Evolutionary conservation across 2,329 filamentous ascomycete genomes (phyloP), one percentile per base, ranked within the genome.

Genomic region (Eutypella sp.): DNA sequence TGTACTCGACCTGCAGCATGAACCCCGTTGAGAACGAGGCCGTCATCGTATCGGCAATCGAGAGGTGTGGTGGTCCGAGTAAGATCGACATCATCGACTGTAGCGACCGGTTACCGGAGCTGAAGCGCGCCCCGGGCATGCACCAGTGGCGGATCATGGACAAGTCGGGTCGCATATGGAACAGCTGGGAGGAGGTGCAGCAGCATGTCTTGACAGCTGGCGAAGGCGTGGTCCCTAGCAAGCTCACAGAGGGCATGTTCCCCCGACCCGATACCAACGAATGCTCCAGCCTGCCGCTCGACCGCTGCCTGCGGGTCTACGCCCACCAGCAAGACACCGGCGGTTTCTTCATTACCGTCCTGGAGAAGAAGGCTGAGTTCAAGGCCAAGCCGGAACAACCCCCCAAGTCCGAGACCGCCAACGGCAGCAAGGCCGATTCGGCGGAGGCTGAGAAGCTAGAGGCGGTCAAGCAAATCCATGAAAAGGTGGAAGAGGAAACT

Each of bases 1-100:
- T 99, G 43, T 99, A 97, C 72, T 97, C 92, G 3, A 99, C 93
- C 18, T 99, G 93, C 76, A 96, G 90, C 67, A 89, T 99, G 87
- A 99, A 99, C 69, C 93, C 93, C 0, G 82, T 97, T 23, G 93
- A 99, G 73, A 96, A 99, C 61, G 93, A 99, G 69, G 85, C 93
- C 6, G 90, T 97, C 15, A 75, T 99, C 49, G 83, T 88, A 1
- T 85, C 86, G 22, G 93, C 93, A 10, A 91, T 99, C 57, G 86
- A 90, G 57, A 81, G 91, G 46, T 97, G 91, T 60, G 93, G 93
- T 51, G 93, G 93, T 3, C 69, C 81, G 4, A 75, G 78, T 13
- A 93, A 91, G 61, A 86, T 99, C 41, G 79, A 86, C 53, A 84
- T 99, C 38, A 67, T 97, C 46, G 89, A 96, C 66, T 93, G 87